Base-by-base conservation (phyloP, 2,329 filamentous ascomycete species). In the Alternaria infectoria region DNA sequence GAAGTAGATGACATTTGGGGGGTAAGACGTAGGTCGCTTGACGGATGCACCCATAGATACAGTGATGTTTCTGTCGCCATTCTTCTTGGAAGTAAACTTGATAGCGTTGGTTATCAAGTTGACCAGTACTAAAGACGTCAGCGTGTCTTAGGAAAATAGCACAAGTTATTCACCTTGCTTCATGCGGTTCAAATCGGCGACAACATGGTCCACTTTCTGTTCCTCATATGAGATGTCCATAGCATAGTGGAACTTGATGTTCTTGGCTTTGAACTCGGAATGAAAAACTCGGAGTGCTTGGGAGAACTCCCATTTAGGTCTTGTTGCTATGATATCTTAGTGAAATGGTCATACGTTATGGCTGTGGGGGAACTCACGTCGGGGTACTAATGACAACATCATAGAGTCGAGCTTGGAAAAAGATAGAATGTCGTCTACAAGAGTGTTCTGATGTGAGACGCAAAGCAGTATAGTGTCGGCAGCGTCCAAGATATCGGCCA, bases 351-450 rank as follows among this genome's bases (percentile, higher is more conserved):
- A 36, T 12, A 3, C 9, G 17, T 5, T 5, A 10, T 44, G 32
- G 4, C 70, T n/a, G 67, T 66, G 17, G 40, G 13, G 15, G 40
- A 10, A 62, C 69, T 54, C 61, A 73, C 74, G 66, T 23, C 74
- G 70, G 8, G 77, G 77, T 6, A 77, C 76, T 40, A 79, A 71
- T 58, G 62, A 83, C 49, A 71, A 77, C 80, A 76, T 84, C 82
- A 75, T 83, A 52, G 82, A 82, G 61, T 84, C 82, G 7, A 84
- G 75, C 62, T 84, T 84, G 2, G 81, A 83, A 55, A 83, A 78
- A 2, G 82, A 83, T 2, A 84, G 69, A 15, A 84, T 81, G 62
- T 85, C 83, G 58, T 84, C 82, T 2, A 84, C 82, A 15, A 85
- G 56, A 67, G 78, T 80, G 58, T 81, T 81, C 58, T 83, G 82